These are phyloP conservation scores for Arthrocladium fulminans DNA, from an alignment of 2,329 filamentous ascomycete species.

Conservation along the genomic window DNA sequence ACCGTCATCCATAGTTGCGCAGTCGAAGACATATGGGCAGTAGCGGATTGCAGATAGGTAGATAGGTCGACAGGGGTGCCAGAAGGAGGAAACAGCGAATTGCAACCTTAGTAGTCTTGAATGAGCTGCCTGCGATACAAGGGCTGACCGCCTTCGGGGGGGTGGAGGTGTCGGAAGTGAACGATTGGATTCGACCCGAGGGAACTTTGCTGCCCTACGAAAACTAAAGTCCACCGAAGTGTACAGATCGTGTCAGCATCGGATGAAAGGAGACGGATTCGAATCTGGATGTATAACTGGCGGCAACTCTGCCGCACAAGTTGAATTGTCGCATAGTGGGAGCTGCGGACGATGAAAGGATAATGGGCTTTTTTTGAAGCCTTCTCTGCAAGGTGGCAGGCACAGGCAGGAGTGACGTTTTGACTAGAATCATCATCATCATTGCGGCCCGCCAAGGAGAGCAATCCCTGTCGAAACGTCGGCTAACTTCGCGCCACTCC, in stretches of 20 bases:
- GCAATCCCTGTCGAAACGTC: slow-evolving; percentile 1
- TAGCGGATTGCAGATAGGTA: slow-evolving; percentile 6
- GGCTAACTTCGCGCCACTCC: slow-evolving; percentile 1
- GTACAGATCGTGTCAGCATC: background rate
- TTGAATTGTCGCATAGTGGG: slow-evolving; percentile 6
- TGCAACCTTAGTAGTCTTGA: background rate
- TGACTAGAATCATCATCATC: no score
- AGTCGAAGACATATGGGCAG: slow-evolving; percentile 8
- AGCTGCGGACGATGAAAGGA: slow-evolving; percentile 2
- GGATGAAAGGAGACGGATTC: background rate
- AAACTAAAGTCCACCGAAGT: background rate
- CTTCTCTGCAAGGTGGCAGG: background rate
- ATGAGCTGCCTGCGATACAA: background rate
- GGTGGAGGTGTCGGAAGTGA: background rate
- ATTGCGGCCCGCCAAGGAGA: background rate
- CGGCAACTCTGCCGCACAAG: slow-evolving; percentile 5
- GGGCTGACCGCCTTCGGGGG: background rate
- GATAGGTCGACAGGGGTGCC: background rate
- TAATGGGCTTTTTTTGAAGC: background rate
- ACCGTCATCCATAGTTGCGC: slow-evolving; percentile 33
- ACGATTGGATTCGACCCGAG: background rate
- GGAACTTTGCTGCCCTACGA: slow-evolving; percentile 4
- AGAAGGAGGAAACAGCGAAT: background rate
- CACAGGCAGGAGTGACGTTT: background rate
- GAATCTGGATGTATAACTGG: background rate